Percentiles rank a stretch among this genome's conserved stretches.
These are phyloP conservation scores for Fusarium sp. DNA, from an alignment of 2,329 filamentous ascomycete genomes.

Conservation along the genomic window DNA sequence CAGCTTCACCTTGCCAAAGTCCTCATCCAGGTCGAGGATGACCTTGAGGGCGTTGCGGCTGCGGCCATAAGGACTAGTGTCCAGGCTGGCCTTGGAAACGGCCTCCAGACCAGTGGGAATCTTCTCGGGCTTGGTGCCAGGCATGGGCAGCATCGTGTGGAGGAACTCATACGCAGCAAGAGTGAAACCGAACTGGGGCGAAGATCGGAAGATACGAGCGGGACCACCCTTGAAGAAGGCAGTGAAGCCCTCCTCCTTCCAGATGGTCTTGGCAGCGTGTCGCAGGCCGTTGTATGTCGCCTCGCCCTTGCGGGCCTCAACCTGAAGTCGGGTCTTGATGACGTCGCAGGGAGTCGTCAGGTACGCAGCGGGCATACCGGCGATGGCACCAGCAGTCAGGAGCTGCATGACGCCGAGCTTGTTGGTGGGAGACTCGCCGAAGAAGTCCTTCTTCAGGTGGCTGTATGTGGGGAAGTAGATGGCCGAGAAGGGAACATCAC, in stretches of 20 bases:
- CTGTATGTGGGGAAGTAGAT: constrained; percentile 99
- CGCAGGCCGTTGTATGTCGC: constrained; percentile 86
- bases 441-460: constrained; percentile 93
- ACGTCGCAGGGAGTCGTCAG: constrained; percentile 98
- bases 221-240: constrained; percentile 99
- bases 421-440: constrained; percentile 88
- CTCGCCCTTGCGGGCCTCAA: constrained; percentile 96
- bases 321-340: constrained; percentile 98
- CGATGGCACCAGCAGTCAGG: constrained; percentile 93
- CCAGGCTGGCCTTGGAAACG: constrained; percentile 48
- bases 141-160: constrained; percentile 80
- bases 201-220: constrained; percentile 93
- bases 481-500: constrained; percentile 96
- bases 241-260: constrained; percentile 90
- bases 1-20: constrained; percentile 83
- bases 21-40: constrained; percentile 92
- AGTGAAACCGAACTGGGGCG: constrained; percentile 97
- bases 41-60: constrained; percentile 95
- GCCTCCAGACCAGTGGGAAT: constrained; percentile 71
- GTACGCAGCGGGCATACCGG: constrained; percentile 92
- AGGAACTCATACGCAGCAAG: constrained; percentile 95
- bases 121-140: constrained; percentile 69
- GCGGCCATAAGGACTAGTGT: constrained; percentile 64
- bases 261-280: constrained; percentile 86
- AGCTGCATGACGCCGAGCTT: constrained; percentile 92